A percentile compares a stretch with the other conserved stretches of the same genome.
phyloP scores from a whole-genome alignment of 371 early-diverging fungal genomes.

The Mucor velutinosus region DNA sequence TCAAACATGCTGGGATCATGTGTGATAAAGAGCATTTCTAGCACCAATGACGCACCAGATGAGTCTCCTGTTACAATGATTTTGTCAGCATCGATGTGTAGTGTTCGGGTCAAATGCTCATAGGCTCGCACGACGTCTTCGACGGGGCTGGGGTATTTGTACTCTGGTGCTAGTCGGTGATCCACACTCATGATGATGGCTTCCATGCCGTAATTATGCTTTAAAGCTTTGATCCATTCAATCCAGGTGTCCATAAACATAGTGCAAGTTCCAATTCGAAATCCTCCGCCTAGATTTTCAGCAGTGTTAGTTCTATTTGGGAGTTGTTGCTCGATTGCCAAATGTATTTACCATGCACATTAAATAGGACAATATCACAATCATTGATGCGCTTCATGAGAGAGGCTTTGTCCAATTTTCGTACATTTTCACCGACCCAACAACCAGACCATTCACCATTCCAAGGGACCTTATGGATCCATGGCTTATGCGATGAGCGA shows the following conservation, averaged over 20 bases:
- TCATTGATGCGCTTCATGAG: constrained; percentile 30
- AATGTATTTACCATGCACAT: constrained; percentile 36
- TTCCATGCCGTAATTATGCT: constrained; percentile 36
- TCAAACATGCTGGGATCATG: constrained; percentile 49
- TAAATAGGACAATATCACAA: constrained; percentile 43
- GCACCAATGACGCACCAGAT: constrained; percentile 33
- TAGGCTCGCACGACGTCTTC: constrained; percentile 49
- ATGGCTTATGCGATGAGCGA: constrained; percentile 39
- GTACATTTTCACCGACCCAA: constrained; percentile 46
- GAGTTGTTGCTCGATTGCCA: no score
- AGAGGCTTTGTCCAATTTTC: constrained; percentile 19
- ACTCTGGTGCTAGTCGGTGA: constrained; percentile 46
- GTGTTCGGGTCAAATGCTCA: constrained; percentile 29
- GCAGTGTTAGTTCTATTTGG: not conserved
- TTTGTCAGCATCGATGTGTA: constrained; percentile 30
- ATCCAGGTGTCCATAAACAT: constrained; percentile 49
- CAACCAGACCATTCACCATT: constrained; percentile 44
- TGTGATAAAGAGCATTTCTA: constrained; percentile 46
- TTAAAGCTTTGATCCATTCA: constrained; percentile 39
- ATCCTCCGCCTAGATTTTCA: constrained; percentile 35
- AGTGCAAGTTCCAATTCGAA: constrained; percentile 38
- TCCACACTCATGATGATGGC: constrained; percentile 49
- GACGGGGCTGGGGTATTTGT: constrained; percentile 43
- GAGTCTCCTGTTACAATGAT: constrained; percentile 44
- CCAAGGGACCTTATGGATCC: constrained; percentile 44